A percentile compares a stretch with the other conserved stretches of the same genome.
phyloP scores from a whole-genome alignment of 305 asterid species.

The Fraxinus paxiana region DNA sequence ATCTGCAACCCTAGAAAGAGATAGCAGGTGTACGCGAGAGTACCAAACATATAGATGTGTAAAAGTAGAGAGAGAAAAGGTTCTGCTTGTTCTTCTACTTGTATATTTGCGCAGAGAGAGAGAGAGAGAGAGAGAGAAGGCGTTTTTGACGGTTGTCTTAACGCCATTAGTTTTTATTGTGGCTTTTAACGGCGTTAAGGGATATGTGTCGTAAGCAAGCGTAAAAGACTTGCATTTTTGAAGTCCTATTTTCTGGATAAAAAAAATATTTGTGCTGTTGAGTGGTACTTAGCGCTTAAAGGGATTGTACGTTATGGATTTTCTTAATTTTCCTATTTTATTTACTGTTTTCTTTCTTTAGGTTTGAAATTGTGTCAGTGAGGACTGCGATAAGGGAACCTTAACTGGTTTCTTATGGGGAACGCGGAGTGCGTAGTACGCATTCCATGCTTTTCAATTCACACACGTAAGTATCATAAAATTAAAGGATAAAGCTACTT shows the following conservation, averaged over 20 bases:
- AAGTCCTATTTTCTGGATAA: neutral
- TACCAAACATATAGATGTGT: conserved; percentile 22
- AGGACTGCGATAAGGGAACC: neutral
- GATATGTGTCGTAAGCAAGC: conserved; percentile 16
- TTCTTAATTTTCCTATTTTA: neutral
- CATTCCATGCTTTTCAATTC: conserved; percentile 35
- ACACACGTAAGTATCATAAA: conserved; percentile 27
- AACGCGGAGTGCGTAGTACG: conserved; percentile 50
- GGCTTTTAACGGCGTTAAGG: conserved; percentile 38
- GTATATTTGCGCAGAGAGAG: conserved; percentile 25
- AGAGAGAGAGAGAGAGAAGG: conserved; percentile 28
- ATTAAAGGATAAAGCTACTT: neutral
- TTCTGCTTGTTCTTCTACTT: conserved; percentile 26
- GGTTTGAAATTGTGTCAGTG: neutral
- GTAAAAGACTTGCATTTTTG: neutral
- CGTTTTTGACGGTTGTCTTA: conserved; percentile 33
- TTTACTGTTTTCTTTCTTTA: neutral
- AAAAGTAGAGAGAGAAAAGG: conserved; percentile 19
- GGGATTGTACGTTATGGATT: conserved; percentile 23
- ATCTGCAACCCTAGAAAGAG: conserved; percentile 33
- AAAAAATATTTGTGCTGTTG: neutral
- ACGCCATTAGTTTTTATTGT: conserved; percentile 42
- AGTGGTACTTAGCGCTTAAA: conserved; percentile 15
- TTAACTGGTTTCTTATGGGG: conserved; percentile 34
- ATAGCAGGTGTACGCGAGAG: conserved; percentile 23